These are phyloP conservation scores for Xylariaceae sp. DNA, from an alignment of 2,329 filamentous ascomycete genomes.

Conservation along the genomic window DNA sequence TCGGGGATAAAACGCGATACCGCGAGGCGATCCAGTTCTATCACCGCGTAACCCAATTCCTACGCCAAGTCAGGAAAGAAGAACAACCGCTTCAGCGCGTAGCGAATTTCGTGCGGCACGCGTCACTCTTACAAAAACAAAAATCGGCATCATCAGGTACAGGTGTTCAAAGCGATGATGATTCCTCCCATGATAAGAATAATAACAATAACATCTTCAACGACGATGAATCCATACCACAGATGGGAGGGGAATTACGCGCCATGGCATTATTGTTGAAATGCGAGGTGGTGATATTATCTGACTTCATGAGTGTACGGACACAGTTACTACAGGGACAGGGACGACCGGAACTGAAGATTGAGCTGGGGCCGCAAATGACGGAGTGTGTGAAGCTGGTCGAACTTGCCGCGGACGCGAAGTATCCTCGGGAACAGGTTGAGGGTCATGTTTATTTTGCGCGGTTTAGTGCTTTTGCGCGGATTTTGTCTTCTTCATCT, in stretches of 20 bases:
- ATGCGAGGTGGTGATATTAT: constrained; percentile 44
- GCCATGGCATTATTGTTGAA: constrained; percentile 41
- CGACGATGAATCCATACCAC: constrained; percentile 32
- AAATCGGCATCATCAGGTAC: too few species aligned
- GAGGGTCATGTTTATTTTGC: constrained; percentile 48
- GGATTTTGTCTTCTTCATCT: constrained; percentile 12
- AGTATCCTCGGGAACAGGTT: constrained; percentile 39
- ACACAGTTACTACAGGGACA: background rate
- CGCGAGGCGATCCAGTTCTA: background rate
- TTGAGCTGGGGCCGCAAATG: constrained; percentile 31
- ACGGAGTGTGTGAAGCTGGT: constrained; percentile 38
- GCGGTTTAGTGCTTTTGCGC: constrained; percentile 42
- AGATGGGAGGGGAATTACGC: constrained; percentile 36
- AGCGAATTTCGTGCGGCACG: constrained; percentile 39
- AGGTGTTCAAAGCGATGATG: too few species aligned
- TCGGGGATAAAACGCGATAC: constrained; percentile 22
- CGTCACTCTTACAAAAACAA: constrained; percentile 5
- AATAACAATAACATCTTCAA: too few species aligned
- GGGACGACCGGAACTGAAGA: constrained; percentile 12
- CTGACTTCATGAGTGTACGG: constrained; percentile 32
- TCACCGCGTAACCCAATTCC: background rate
- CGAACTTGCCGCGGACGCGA: constrained; percentile 32
- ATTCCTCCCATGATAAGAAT: too few species aligned
- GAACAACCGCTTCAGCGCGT: constrained; percentile 48
- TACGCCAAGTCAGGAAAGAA: constrained; percentile 33